Base-by-base conservation (phyloP, 805 yeast species). In the Lachancea lanzarotensis region DNA sequence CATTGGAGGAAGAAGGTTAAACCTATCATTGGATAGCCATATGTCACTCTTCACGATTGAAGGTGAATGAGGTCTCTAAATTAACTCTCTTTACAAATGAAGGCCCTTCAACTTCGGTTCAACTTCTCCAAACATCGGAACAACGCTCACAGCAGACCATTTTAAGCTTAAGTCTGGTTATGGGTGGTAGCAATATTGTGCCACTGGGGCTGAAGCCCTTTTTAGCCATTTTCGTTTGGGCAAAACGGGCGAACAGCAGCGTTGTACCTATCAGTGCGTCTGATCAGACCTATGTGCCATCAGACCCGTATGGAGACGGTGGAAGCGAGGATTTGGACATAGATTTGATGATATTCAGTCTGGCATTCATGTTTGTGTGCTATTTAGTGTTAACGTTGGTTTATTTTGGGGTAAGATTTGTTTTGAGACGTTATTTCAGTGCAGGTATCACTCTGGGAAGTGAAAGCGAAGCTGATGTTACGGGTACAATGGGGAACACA, bases 321-420 rank as follows among this genome's bases (percentile, higher is more conserved):
- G 19, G 19, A 15, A 54, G 51, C 30, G 57, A 55, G 15, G 60
- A 53, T 27, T 45, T 53, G 36, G 60, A 57, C 43, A 42, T 58
- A 34, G 55, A 50, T 43, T 38, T 58, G 9, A 52, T 60, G 52
- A 17, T 58, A 16, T 56, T 54, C 40, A 52, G 60, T 12, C 51
- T 60, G 51, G 35, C 56, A 16, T 50, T 53, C 36, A 48, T 55
- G 50, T 15, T 55, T 2, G 12, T 48, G 7, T 45, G 52, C 10
- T 49, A 53, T 30, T 11, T 51, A 3, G 19, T 43, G 25, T 25
- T 53, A 20, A 40, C 50, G 5, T 13, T 48, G 1, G 32, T 53
- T 13, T 50, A 52, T 29, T 36, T 52, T 17, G 12, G 45, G 9
- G 46, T 51, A 2, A 51, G 47, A 29, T 49, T 20, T 38, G 16